A percentile compares a stretch with the other conserved stretches of the same genome.
Conservation (phyloP, 192 early-diverging fungal genomes). For the Rhizophlyctis rosea region DNA sequence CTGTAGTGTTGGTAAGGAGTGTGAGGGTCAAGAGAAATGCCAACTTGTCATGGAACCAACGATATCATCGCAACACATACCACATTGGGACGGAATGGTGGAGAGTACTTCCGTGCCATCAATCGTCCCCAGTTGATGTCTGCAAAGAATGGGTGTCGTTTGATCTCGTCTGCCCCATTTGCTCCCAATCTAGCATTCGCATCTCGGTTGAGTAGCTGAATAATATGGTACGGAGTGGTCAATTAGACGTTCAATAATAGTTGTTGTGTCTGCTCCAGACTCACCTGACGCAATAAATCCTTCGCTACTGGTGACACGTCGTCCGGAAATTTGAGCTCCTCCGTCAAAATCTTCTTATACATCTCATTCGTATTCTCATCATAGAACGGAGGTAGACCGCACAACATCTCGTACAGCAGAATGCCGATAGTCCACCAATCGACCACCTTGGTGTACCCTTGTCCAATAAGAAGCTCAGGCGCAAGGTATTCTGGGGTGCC, state of each 20-base stretch:
- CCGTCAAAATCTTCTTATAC: conserved; percentile 83
- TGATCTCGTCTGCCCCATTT: conserved; percentile 91
- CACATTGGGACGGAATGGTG: conserved; percentile 89
- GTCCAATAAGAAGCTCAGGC: conserved; percentile 95
- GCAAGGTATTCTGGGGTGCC: conserved; percentile 99
- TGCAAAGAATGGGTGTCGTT: conserved; percentile 88
- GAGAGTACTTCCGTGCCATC: conserved; percentile 77
- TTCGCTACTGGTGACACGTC: conserved; percentile 31
- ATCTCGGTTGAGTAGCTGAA: conserved; percentile 80
- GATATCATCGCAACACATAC: conserved; percentile 21
- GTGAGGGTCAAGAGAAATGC: background rate
- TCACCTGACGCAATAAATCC: conserved; percentile 45
- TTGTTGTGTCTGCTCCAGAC: background rate
- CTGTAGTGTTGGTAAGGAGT: conserved; percentile 20
- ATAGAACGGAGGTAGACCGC: conserved; percentile 42
- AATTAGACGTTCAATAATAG: no score
- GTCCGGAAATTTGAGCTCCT: conserved; percentile 71
- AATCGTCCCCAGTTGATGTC: conserved; percentile 89
- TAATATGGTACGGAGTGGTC: no score
- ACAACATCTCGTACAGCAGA: conserved; percentile 96
- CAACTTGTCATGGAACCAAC: background rate
- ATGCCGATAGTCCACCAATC: conserved; percentile 99
- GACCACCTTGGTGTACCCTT: conserved; percentile 86
- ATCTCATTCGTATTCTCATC: conserved; percentile 34
- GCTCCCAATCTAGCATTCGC: conserved; percentile 85